phyloP scores from a whole-genome alignment of 208 protist species.

The Trypanosoma vivax region DNA sequence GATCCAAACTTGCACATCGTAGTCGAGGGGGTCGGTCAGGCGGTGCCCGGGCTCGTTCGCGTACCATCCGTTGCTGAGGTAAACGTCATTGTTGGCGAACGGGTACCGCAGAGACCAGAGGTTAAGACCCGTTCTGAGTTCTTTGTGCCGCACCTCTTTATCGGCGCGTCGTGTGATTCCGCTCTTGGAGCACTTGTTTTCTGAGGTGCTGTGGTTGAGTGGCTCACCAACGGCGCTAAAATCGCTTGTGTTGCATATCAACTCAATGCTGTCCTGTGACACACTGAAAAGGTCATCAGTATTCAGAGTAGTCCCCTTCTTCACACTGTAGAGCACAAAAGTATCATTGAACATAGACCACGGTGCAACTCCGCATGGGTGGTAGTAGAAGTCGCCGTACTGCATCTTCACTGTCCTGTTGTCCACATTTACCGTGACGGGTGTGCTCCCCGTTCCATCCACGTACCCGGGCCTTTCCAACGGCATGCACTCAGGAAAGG shows the following conservation, averaged over 20 bases:
- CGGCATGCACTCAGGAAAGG: slow-evolving; percentile 44
- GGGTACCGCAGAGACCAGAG: slow-evolving; percentile 74
- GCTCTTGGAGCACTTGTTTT: slow-evolving; percentile 61
- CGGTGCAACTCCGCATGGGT: slow-evolving; percentile 94
- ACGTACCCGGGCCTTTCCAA: slow-evolving; percentile 40
- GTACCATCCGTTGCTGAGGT: slow-evolving; percentile 81
- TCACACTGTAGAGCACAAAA: slow-evolving; percentile 56
- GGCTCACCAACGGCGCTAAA: slow-evolving; percentile 46
- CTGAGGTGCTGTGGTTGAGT: slow-evolving; percentile 25
- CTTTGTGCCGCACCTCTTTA: slow-evolving; percentile 77
- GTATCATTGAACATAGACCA: slow-evolving; percentile 96
- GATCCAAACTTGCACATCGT: slow-evolving; percentile 98
- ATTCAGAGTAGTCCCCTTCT: neutral
- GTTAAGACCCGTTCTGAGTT: slow-evolving; percentile 25
- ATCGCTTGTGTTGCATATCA: slow-evolving; percentile 72
- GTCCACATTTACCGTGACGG: slow-evolving; percentile 15
- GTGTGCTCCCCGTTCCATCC: slow-evolving; percentile 2
- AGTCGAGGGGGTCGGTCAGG: slow-evolving; percentile 78
- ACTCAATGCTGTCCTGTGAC: slow-evolving; percentile 9
- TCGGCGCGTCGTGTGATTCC: slow-evolving; percentile 93
- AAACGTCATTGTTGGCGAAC: slow-evolving; percentile 54
- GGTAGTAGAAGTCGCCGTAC: slow-evolving; percentile 62
- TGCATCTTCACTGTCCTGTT: slow-evolving; percentile 2
- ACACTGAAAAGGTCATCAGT: neutral
- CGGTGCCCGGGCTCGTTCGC: slow-evolving; percentile 73